Conservation (phyloP, 371 early-diverging fungal genomes). For the Mortierella sp. region DNA sequence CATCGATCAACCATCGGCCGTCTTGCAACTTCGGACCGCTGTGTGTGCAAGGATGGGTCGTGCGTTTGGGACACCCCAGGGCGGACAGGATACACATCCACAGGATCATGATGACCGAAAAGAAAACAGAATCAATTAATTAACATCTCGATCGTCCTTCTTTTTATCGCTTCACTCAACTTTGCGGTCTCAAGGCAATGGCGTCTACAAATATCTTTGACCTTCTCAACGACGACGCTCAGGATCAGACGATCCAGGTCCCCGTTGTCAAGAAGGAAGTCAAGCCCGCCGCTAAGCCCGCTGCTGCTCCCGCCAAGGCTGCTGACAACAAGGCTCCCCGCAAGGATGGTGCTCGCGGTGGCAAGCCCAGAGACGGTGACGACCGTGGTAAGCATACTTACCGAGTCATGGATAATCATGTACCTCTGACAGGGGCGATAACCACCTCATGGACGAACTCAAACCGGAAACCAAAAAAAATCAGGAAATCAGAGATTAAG, state of each 20-base stretch:
- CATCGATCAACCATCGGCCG: neutral
- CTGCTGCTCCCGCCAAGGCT: constrained; percentile 49
- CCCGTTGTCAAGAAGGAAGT: constrained; percentile 55
- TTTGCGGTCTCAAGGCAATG: constrained; percentile 39
- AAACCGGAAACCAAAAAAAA: too few species aligned
- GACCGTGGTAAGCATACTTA: constrained; percentile 26
- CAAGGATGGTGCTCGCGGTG: constrained; percentile 51
- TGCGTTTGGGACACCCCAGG: neutral
- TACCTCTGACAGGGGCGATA: neutral
- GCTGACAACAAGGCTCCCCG: constrained; percentile 55
- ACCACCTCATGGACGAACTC: neutral
- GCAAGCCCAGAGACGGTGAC: constrained; percentile 54
- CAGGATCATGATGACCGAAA: too few species aligned
- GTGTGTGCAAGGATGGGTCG: too few species aligned
- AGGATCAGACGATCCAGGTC: constrained; percentile 56
- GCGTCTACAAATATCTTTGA: constrained; percentile 57
- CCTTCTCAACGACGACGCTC: constrained; percentile 59
- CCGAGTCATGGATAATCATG: neutral
- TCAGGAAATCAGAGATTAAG: too few species aligned
- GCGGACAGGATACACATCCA: neutral
- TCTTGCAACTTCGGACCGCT: neutral
- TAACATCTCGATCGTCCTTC: constrained; percentile 24
- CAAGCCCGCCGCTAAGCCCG: constrained; percentile 50
- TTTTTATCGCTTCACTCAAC: neutral
- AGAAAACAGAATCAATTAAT: constrained; percentile 8